phyloP scores from a whole-genome alignment of 2,329 filamentous ascomycete genomes.

The Fusarium sp. region DNA sequence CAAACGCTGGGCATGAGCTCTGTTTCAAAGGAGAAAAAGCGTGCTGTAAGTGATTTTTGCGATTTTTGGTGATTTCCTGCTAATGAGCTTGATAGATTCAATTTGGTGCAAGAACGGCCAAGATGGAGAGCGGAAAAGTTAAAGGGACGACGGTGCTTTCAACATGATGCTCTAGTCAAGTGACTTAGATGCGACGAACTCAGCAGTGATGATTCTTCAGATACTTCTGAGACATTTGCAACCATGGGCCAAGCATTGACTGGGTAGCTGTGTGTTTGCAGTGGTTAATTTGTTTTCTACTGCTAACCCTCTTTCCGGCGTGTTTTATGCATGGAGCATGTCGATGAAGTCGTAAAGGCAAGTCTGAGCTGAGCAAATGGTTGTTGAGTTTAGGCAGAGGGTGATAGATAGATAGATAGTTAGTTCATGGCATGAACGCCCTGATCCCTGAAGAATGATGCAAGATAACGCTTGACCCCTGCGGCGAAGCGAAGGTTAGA shows the following conservation, averaged over 20 bases:
- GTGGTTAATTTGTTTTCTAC: conserved; percentile 11
- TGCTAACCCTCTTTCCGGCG: conserved; percentile 56
- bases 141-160: conserved; percentile 74
- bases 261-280: conserved; percentile 60
- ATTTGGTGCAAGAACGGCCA: conserved; percentile 84
- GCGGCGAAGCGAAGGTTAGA: conserved; percentile 11
- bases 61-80: background rate
- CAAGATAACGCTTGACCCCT: conserved; percentile 7
- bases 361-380: conserved; percentile 65
- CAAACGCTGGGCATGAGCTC: conserved; percentile 75
- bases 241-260: conserved; percentile 31
- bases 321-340: conserved; percentile 42
- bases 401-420: conserved; percentile 5
- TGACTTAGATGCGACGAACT: conserved; percentile 11
- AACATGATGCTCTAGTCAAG: conserved; percentile 49
- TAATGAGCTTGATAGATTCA: conserved; percentile 68
- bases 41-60: conserved; percentile 71
- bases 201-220: conserved; percentile 76
- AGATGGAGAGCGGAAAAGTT: conserved; percentile 77
- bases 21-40: conserved; percentile 89
- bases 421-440: conserved; percentile 21
- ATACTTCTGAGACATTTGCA: conserved; percentile 75
- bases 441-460: conserved; percentile 11
- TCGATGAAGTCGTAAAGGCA: conserved; percentile 70
- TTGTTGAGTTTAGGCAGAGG: background rate